Conservation (phyloP, 2,329 filamentous ascomycete genomes). For the Talaromyces sp. region DNA sequence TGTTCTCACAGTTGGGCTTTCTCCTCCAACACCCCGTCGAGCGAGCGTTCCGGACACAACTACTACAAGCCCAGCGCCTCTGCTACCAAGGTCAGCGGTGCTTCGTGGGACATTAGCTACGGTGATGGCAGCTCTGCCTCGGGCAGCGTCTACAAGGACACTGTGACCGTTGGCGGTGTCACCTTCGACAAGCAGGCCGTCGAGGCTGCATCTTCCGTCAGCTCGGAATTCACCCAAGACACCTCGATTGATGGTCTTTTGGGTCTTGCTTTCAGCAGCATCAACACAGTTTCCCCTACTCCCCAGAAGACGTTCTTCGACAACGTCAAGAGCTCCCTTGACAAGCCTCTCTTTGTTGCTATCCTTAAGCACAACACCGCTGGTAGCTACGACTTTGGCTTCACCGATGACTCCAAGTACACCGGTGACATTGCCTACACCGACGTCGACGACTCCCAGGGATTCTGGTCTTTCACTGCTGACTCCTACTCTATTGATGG, state of each 20-base stretch:
- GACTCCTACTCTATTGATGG: conserved; percentile 53
- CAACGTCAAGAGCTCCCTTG: conserved; percentile 49
- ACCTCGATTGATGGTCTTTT: conserved; percentile 55
- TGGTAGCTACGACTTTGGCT: conserved; percentile 6
- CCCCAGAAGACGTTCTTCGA: conserved; percentile 55
- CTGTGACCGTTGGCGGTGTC: conserved; percentile 56
- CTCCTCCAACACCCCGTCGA: conserved; percentile 52
- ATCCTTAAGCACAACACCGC: background rate
- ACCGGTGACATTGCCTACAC: conserved; percentile 1
- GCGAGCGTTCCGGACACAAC: conserved; percentile 49
- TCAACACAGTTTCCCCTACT: conserved; percentile 45
- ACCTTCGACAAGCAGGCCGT: conserved; percentile 58
- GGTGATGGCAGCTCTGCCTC: conserved; percentile 60
- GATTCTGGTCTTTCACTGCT: conserved; percentile 60
- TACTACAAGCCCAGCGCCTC: conserved; percentile 53
- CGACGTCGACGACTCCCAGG: conserved; percentile 46
- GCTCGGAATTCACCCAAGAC: conserved; percentile 48
- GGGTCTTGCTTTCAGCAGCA: conserved; percentile 54
- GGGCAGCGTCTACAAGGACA: conserved; percentile 62
- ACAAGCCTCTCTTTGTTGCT: conserved; percentile 15
- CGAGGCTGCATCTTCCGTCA: conserved; percentile 58
- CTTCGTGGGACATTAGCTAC: conserved; percentile 58
- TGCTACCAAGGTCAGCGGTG: conserved; percentile 42
- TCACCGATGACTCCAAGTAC: conserved; percentile 1
- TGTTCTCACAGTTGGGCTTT: conserved; percentile 56